phyloP scores from a whole-genome alignment of 495 filamentous ascomycete genomes.

The Aspergillus funiculosus region DNA sequence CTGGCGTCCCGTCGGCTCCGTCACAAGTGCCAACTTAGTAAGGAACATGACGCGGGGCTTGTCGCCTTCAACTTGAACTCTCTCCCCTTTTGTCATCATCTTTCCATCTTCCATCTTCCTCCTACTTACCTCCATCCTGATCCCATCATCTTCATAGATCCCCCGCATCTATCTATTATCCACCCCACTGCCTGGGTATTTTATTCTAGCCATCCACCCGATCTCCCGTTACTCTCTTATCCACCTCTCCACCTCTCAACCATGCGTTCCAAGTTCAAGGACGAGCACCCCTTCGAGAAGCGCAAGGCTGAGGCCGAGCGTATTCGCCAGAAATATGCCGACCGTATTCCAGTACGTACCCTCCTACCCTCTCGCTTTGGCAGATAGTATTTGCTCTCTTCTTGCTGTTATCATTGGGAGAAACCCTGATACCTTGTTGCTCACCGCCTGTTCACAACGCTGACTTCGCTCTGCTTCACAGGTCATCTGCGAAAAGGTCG shows the following conservation, averaged over 20 bases:
- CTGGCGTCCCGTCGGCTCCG: conserved; percentile 1
- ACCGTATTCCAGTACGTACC: conserved; percentile 82
- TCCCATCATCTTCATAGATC: conserved; percentile 12
- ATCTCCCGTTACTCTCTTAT: conserved; percentile 3
- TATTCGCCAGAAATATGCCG: conserved; percentile 97
- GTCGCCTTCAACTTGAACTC: conserved; percentile 17
- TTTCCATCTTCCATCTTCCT: conserved; percentile 12
- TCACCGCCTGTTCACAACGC: conserved; percentile 41
- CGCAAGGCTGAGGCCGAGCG: conserved; percentile 96
- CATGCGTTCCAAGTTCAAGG: conserved; percentile 99
- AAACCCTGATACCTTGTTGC: not conserved
- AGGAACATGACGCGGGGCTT: conserved; percentile 29
- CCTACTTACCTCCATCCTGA: conserved; percentile 9
- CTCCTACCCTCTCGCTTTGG: not conserved
- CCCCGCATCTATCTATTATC: conserved; percentile 16
- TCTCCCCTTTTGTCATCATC: conserved; percentile 19
- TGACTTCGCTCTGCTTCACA: conserved; percentile 35
- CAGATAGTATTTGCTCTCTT: not conserved
- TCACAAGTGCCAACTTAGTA: conserved; percentile 7
- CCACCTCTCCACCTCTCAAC: conserved; percentile 33
- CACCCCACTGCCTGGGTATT: conserved; percentile 7
- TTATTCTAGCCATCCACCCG: not conserved
- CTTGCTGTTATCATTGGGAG: not conserved
- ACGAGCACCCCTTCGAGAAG: conserved; percentile 99
- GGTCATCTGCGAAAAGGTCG: conserved; percentile 99